Evolutionary conservation across 176 grass and related monocot species (phyloP).

Genomic region (Ensete glaucum): DNA sequence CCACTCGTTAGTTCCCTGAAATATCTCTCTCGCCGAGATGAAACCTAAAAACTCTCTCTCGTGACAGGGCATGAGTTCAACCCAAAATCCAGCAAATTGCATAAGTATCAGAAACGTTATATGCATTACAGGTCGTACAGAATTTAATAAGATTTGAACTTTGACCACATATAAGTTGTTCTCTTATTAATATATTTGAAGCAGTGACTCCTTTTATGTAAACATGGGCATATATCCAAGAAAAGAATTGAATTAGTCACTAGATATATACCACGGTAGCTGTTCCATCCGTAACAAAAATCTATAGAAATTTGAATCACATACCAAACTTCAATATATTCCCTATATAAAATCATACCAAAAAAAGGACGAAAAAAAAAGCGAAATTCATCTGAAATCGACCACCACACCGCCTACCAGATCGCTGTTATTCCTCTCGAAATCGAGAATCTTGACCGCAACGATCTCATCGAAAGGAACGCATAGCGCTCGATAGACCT

Average conservation of each 20-base stretch:
- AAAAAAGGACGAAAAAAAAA: too few species aligned
- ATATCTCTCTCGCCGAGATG: not conserved
- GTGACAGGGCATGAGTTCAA: not conserved
- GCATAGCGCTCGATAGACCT: conserved; percentile 80
- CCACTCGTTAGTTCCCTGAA: not conserved
- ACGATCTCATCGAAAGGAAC: conserved; percentile 51
- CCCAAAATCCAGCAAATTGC: not conserved
- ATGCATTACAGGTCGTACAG: too few species aligned
- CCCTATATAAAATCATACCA: not conserved
- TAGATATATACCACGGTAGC: not conserved
- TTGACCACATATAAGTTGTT: too few species aligned
- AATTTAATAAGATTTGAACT: too few species aligned
- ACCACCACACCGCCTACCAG: conserved; percentile 32
- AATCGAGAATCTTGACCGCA: conserved; percentile 86
- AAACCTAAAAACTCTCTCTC: not conserved
- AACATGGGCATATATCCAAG: not conserved
- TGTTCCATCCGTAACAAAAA: not conserved
- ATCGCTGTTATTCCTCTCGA: conserved; percentile 81
- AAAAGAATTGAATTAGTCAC: not conserved
- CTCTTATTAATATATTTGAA: too few species aligned
- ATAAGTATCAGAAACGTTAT: not conserved
- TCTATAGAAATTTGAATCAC: not conserved
- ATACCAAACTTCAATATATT: not conserved
- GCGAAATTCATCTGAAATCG: not conserved
- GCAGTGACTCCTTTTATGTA: too few species aligned